phyloP scores from a whole-genome alignment of 225 moss, liverwort and hornwort genomes.

The Bryoerythrophyllum caledonicum region DNA sequence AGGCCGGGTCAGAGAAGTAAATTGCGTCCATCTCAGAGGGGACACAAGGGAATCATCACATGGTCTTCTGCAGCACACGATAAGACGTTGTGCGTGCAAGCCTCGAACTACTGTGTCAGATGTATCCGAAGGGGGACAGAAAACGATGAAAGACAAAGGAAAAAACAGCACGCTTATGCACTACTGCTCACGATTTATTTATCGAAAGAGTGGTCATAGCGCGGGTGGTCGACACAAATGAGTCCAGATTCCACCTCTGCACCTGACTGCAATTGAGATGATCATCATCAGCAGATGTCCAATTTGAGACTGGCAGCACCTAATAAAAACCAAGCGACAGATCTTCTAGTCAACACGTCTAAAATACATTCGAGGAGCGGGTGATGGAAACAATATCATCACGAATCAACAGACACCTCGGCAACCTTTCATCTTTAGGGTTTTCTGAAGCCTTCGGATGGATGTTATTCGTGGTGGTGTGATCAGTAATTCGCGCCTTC shows the following conservation, averaged over 20 bases:
- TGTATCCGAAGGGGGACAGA: not conserved
- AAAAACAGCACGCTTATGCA: constrained; percentile 36
- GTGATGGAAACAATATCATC: constrained; percentile 42
- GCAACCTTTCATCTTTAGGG: constrained; percentile 39
- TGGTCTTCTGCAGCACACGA: constrained; percentile 10
- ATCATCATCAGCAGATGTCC: constrained; percentile 3
- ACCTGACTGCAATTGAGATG: constrained; percentile 24
- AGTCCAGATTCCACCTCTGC: constrained; percentile 41
- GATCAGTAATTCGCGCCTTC: constrained; percentile 57
- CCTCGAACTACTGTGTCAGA: constrained; percentile 10
- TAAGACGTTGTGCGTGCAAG: not conserved
- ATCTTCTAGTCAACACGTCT: constrained; percentile 12
- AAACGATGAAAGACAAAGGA: not conserved
- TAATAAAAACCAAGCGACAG: not conserved
- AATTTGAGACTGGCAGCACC: constrained; percentile 18
- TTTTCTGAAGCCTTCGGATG: constrained; percentile 10
- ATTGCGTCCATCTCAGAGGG: not conserved
- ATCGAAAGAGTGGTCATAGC: constrained; percentile 23
- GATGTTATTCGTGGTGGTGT: constrained; percentile 22
- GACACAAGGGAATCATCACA: constrained; percentile 3
- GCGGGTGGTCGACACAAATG: constrained; percentile 41
- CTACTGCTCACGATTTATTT: constrained; percentile 37
- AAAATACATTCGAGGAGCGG: constrained; percentile 51
- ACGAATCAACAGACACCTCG: constrained; percentile 36
- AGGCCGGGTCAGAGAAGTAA: constrained; percentile 9